A percentile compares a stretch with the other conserved stretches of the same genome.
Evolutionary conservation across 2,329 filamentous ascomycete genomes (phyloP).

Genomic region (Neonectria magnoliae): DNA sequence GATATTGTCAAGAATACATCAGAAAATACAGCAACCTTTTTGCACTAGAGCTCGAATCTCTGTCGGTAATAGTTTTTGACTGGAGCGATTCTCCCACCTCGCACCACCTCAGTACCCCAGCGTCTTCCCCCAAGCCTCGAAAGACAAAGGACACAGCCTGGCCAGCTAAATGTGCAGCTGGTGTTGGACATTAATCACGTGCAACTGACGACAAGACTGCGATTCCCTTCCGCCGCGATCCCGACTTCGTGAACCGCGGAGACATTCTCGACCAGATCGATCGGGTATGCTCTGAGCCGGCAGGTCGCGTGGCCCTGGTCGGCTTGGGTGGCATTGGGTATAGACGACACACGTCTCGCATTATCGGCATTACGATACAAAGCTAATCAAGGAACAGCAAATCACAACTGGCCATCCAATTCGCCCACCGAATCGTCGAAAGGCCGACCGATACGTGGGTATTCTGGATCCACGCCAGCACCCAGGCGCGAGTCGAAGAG

Average conservation of each 20-base stretch:
- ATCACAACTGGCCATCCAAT: constrained; percentile 23
- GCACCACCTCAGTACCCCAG: no score
- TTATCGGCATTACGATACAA: background rate
- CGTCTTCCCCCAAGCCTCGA: no score
- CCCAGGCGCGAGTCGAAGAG: constrained; percentile 12
- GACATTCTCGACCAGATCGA: background rate
- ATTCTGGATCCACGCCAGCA: constrained; percentile 22
- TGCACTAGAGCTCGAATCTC: no score
- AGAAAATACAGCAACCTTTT: no score
- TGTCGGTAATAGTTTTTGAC: no score
- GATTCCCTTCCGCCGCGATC: background rate
- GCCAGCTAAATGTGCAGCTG: no score
- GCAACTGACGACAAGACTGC: background rate
- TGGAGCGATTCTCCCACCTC: no score
- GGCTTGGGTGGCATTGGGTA: constrained; percentile 12
- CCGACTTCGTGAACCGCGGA: background rate
- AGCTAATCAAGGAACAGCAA: constrained; percentile 2
- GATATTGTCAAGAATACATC: no score
- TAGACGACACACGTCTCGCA: no score
- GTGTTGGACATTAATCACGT: no score
- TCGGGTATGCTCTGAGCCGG: background rate
- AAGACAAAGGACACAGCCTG: no score
- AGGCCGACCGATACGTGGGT: background rate
- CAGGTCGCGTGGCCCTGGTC: background rate
- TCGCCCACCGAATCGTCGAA: constrained; percentile 12